Percentiles rank a stretch among this genome's conserved stretches.
Conservation (phyloP, 2,329 filamentous ascomycete species). For the Chaetoscypha palmicola region DNA sequence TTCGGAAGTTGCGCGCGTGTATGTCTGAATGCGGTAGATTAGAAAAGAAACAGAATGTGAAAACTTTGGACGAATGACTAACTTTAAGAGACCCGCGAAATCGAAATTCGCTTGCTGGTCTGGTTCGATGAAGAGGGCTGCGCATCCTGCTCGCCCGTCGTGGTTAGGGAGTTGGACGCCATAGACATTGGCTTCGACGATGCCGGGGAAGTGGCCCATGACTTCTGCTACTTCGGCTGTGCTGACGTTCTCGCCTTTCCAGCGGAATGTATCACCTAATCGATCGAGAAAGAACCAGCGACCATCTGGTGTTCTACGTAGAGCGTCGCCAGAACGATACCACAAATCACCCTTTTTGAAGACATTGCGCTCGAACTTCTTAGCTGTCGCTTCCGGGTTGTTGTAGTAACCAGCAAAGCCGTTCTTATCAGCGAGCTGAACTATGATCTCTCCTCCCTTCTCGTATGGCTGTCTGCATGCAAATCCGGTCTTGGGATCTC, state of each 20-base stretch:
- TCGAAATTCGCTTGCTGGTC: constrained; percentile 44
- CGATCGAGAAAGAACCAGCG: constrained; percentile 65
- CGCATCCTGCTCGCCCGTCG: constrained; percentile 62
- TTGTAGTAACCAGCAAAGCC: constrained; percentile 63
- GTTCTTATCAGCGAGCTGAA: constrained; percentile 49
- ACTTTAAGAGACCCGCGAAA: constrained; percentile 51
- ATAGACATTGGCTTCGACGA: constrained; percentile 64
- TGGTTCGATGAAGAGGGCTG: constrained; percentile 52
- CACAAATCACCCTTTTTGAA: constrained; percentile 58
- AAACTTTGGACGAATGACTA: no score
- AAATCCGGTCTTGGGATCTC: constrained; percentile 62
- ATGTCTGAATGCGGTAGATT: constrained; percentile 35
- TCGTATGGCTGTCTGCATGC: constrained; percentile 56
- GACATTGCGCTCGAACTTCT: constrained; percentile 59
- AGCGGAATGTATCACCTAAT: constrained; percentile 67
- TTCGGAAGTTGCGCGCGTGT: constrained; percentile 54
- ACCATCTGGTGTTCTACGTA: constrained; percentile 54
- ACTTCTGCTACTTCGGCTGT: constrained; percentile 61
- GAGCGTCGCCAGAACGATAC: constrained; percentile 61
- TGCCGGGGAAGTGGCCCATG: constrained; percentile 49
- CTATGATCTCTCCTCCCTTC: constrained; percentile 68
- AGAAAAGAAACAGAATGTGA: no score
- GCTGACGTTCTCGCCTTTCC: constrained; percentile 65
- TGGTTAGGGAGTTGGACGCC: constrained; percentile 58
- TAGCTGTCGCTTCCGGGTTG: constrained; percentile 57